These are phyloP conservation scores for Solanum chiquidenum DNA, from an alignment of 257 asterid species.

Conservation along the genomic window DNA sequence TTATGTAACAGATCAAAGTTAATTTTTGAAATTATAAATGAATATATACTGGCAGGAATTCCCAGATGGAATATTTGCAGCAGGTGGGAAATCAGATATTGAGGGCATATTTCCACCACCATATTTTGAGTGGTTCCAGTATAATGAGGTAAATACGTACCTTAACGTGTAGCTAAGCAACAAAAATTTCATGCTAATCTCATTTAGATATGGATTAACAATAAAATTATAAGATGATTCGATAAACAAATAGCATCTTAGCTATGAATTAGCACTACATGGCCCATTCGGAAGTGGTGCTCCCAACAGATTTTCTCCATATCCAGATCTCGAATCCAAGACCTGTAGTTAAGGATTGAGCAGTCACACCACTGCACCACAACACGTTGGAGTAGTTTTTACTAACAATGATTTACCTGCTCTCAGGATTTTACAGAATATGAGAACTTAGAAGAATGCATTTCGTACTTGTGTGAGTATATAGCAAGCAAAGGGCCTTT, in stretches of 20 bases:
- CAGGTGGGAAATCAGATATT: conserved; percentile 57
- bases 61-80: conserved; percentile 45
- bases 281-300: too few species aligned
- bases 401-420: neutral
- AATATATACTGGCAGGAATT: conserved; percentile 27
- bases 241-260: neutral
- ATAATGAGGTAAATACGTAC: conserved; percentile 25
- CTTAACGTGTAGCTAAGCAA: neutral
- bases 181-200: neutral
- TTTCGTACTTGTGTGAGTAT: conserved; percentile 35
- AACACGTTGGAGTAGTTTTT: neutral
- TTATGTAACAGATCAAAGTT: neutral
- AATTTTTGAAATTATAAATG: neutral
- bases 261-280: neutral
- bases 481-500: conserved; percentile 50
- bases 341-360: neutral
- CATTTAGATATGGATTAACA: too few species aligned
- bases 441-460: conserved; percentile 51
- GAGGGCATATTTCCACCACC: conserved; percentile 67
- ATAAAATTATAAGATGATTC: too few species aligned
- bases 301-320: neutral
- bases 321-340: too few species aligned
- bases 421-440: conserved; percentile 54
- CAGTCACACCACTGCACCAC: neutral
- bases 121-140: conserved; percentile 64